phyloP scores from a whole-genome alignment of 345 rosid species.

The Euphorbia lathyris region DNA sequence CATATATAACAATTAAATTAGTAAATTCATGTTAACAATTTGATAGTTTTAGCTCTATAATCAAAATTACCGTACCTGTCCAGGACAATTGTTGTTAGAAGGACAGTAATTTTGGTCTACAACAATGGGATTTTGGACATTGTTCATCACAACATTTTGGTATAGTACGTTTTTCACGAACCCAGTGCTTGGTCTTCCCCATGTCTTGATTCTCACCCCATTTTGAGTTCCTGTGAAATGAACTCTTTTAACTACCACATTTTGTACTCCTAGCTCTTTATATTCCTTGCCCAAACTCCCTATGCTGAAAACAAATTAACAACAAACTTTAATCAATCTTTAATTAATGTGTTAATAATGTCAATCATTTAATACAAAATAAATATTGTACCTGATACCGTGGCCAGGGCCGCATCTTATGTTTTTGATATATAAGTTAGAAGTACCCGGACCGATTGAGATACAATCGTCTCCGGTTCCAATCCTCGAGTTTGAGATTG shows the following conservation, averaged over 20 bases:
- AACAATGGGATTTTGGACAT: slow-evolving; percentile 19
- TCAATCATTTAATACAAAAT: neutral
- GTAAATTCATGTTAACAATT: too few species aligned
- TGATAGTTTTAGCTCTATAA: too few species aligned
- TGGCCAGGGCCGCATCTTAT: slow-evolving; percentile 16
- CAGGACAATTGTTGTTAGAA: slow-evolving; percentile 1
- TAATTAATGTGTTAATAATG: too few species aligned
- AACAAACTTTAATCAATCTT: too few species aligned
- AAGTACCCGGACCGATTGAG: slow-evolving; percentile 16
- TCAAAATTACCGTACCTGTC: neutral
- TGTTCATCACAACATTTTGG: slow-evolving; percentile 4
- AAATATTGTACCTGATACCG: slow-evolving; percentile 13
- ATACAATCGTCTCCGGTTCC: slow-evolving; percentile 17
- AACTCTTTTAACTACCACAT: slow-evolving; percentile 7
- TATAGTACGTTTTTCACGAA: slow-evolving; percentile 1
- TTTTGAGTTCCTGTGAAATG: slow-evolving; percentile 8
- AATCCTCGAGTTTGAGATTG: slow-evolving; percentile 10
- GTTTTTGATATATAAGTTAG: slow-evolving; percentile 9
- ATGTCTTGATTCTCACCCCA: slow-evolving; percentile 14
- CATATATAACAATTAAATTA: too few species aligned
- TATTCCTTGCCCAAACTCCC: slow-evolving; percentile 17
- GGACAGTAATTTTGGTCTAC: slow-evolving; percentile 21
- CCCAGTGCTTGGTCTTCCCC: slow-evolving; percentile 12
- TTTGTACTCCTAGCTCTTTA: slow-evolving; percentile 12
- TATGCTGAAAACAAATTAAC: neutral